phyloP scores from a whole-genome alignment of 768 basidiomycete genomes.

The Xerocomellus intermedius region DNA sequence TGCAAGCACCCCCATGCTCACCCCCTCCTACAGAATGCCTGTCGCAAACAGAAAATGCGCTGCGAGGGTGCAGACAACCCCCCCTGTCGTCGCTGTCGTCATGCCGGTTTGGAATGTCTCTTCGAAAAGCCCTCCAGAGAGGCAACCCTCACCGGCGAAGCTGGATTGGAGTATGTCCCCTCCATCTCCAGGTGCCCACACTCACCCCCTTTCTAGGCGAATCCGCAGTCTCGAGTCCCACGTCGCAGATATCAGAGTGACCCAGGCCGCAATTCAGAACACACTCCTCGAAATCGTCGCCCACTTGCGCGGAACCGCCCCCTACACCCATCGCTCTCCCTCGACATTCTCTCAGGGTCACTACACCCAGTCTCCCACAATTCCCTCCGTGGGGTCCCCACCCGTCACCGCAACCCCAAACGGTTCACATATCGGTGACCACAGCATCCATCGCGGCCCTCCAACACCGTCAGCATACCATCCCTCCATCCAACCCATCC shows the following conservation, averaged over 20 bases:
- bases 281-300: constrained; percentile 78
- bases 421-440: constrained; percentile 28
- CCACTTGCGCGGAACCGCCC: constrained; percentile 60
- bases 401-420: constrained; percentile 42
- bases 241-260: constrained; percentile 77
- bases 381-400: constrained; percentile 58
- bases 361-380: constrained; percentile 64
- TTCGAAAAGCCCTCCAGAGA: constrained; percentile 93
- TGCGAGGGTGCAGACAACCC: constrained; percentile 96
- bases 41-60: constrained; percentile 95
- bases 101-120: constrained; percentile 86
- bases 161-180: constrained; percentile 75
- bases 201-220: constrained; percentile 53
- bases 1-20: constrained; percentile 17
- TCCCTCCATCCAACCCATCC: constrained; percentile 30
- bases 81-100: constrained; percentile 91
- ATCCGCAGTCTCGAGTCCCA: constrained; percentile 86
- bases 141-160: constrained; percentile 84
- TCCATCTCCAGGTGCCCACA: neutral
- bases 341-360: constrained; percentile 48
- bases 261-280: constrained; percentile 73
- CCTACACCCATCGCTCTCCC: constrained; percentile 58
- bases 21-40: constrained; percentile 69
- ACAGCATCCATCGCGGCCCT: constrained; percentile 26
- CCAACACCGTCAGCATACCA: constrained; percentile 33